phyloP scores from a whole-genome alignment of 106 monocot species.

The Dioscorea alata region DNA sequence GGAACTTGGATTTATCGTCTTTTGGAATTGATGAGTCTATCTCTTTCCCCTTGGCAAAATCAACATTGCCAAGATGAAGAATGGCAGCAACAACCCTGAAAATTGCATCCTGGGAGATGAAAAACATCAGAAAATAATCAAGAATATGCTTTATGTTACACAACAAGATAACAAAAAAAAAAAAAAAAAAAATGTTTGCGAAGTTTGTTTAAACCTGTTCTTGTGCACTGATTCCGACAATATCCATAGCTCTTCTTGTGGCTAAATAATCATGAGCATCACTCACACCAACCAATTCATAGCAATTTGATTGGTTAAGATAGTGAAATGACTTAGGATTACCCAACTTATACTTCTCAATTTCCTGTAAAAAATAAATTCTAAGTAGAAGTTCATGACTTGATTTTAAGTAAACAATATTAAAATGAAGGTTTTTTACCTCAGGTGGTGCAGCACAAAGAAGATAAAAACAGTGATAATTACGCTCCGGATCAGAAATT shows the following conservation, averaged over 20 bases:
- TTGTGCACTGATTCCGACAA: conserved; percentile 62
- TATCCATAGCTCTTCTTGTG: conserved; percentile 76
- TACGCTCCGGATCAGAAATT: conserved; percentile 74
- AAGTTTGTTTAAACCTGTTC: conserved; percentile 47
- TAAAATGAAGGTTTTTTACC: conserved; percentile 16
- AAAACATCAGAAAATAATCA: neutral
- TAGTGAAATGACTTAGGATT: conserved; percentile 73
- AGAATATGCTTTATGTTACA: neutral
- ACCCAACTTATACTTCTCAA: conserved; percentile 67
- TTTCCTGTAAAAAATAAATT: conserved; percentile 26
- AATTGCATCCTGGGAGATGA: conserved; percentile 80
- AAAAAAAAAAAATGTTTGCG: neutral
- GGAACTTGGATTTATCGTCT: conserved; percentile 93
- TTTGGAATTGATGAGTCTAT: conserved; percentile 90
- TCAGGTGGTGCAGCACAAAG: conserved; percentile 73
- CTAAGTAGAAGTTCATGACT: neutral
- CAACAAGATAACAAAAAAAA: neutral
- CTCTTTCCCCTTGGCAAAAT: conserved; percentile 91
- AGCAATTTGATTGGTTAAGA: conserved; percentile 79
- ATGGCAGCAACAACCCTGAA: conserved; percentile 97
- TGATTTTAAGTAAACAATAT: neutral
- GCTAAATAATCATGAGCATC: conserved; percentile 75
- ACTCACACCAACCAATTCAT: conserved; percentile 65
- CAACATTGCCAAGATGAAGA: conserved; percentile 94
- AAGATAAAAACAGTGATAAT: conserved; percentile 86